Evolutionary conservation across 352 stramenopile genomes (phyloP), one percentile per base, ranked within the genome.

Genomic region (Globisporangium yorkense): DNA sequence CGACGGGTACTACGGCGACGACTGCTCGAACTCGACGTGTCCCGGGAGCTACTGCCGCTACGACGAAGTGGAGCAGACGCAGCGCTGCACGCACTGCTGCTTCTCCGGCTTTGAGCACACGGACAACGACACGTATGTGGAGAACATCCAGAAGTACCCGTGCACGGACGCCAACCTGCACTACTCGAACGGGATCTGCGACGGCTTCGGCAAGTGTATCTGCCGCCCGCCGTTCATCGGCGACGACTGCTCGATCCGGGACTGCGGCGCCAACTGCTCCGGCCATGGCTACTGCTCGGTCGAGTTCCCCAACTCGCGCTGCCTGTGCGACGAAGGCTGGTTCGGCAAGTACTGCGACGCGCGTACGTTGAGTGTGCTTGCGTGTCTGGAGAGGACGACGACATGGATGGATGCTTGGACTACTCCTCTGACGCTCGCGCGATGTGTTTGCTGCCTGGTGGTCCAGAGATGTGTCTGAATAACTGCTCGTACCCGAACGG

Each of bases 401-500:
- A 27, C 8, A 16, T 57, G 31, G 29, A 13, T 21, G 16, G 35
- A 5, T 37, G 13, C 13, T 9, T 20, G 54, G 5, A 16, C 51
- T 31, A 20, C 27, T 51, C 12, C 31, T 8, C 35, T 46, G 44
- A 43, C 33, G 7, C 20, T 57, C 29, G n/a, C 27, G 31, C 3
- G 20, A 18, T 51, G 35, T n/a, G 24, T 9, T 67, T 21, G 18
- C 44, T 13, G 13, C 20, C 13, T 31, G 15, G 15, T 45, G 39
- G 39, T 24, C 6, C 35, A 87, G 70, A 88, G 52, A 82, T 98
- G 66, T 99, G 96, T 60, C 70, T 98, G 20, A 98, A 99, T 72
- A 99, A 99, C 68, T 99, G 96, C 68, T 97, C 87, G 55, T 98
- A 96, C 59, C 96, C 96, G 21, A 98, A 98, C 63, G 96, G 96